Evolutionary conservation across 768 basidiomycete genomes (phyloP).

Genomic region (Lentinula guzmanii): DNA sequence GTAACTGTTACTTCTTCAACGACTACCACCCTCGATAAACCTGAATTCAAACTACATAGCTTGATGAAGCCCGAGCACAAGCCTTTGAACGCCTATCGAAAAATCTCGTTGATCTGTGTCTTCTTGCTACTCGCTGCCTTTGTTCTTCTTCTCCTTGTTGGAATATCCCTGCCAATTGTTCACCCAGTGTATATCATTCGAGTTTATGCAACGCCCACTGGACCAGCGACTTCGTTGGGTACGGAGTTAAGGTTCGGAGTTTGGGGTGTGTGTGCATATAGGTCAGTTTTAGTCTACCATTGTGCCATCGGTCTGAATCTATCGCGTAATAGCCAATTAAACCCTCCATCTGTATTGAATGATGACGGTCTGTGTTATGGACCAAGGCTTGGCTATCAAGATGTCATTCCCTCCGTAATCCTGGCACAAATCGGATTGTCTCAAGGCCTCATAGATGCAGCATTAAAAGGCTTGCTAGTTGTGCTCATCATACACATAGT

Average conservation of each 20-base stretch:
- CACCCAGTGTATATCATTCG: conserved; percentile 59
- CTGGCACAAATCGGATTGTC: conserved; percentile 38
- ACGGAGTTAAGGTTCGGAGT: conserved; percentile 70
- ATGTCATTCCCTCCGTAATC: conserved; percentile 41
- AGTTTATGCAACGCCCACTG: conserved; percentile 29
- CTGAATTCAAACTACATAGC: too few relatives aligned
- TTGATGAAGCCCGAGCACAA: conserved; percentile 21
- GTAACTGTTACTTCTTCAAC: not conserved
- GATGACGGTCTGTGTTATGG: conserved; percentile 50
- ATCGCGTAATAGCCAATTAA: conserved; percentile 14
- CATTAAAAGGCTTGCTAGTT: conserved; percentile 43
- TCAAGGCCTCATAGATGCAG: conserved; percentile 32
- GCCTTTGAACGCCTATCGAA: conserved; percentile 40
- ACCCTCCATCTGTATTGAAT: conserved; percentile 29
- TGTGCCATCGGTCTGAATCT: not conserved
- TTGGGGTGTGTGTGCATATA: conserved; percentile 76
- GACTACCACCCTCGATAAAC: not conserved
- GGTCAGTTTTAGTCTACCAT: conserved; percentile 21
- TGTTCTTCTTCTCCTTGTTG: conserved; percentile 71
- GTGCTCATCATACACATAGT: conserved; percentile 70
- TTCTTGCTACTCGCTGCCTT: conserved; percentile 53
- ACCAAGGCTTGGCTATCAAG: conserved; percentile 60
- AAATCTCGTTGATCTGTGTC: conserved; percentile 41
- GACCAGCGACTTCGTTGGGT: conserved; percentile 43
- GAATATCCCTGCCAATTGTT: conserved; percentile 70